Evolutionary conservation across 805 yeast species (phyloP).

Genomic region (Hanseniaspora occidentalis): DNA sequence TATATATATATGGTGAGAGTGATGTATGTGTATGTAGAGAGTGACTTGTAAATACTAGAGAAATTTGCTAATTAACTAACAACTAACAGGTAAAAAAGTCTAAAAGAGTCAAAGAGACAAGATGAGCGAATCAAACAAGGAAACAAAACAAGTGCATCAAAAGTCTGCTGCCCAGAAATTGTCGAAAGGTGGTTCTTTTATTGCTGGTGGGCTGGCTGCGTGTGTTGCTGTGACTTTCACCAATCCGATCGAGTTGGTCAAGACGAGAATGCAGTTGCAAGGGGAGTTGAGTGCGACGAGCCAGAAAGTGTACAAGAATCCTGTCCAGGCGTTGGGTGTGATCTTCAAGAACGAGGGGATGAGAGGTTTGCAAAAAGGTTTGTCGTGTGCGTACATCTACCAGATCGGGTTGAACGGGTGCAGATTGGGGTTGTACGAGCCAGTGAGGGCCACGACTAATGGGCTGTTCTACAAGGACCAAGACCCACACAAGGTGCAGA

Average conservation of each 20-base stretch:
- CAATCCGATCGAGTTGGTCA: slow-evolving; percentile 89
- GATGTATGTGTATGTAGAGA: no score
- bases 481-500: slow-evolving; percentile 38
- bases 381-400: slow-evolving; percentile 77
- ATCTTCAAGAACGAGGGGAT: slow-evolving; percentile 76
- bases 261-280: slow-evolving; percentile 92
- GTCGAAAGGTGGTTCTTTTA: slow-evolving; percentile 63
- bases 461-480: slow-evolving; percentile 36
- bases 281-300: slow-evolving; percentile 64
- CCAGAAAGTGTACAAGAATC: slow-evolving; percentile 59
- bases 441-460: slow-evolving; percentile 54
- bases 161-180: slow-evolving; percentile 45
- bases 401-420: slow-evolving; percentile 91
- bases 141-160: slow-evolving; percentile 2
- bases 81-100: no score
- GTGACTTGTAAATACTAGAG: no score
- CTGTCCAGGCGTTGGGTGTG: slow-evolving; percentile 67
- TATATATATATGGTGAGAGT: no score
- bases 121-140: not conserved
- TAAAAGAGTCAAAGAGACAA: not conserved
- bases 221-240: slow-evolving; percentile 97
- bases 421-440: slow-evolving; percentile 89
- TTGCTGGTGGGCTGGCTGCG: slow-evolving; percentile 90
- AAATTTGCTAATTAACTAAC: no score
- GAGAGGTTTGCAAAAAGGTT: slow-evolving; percentile 79